phyloP scores from a whole-genome alignment of 345 rosid species.

The Syzygium grande region DNA sequence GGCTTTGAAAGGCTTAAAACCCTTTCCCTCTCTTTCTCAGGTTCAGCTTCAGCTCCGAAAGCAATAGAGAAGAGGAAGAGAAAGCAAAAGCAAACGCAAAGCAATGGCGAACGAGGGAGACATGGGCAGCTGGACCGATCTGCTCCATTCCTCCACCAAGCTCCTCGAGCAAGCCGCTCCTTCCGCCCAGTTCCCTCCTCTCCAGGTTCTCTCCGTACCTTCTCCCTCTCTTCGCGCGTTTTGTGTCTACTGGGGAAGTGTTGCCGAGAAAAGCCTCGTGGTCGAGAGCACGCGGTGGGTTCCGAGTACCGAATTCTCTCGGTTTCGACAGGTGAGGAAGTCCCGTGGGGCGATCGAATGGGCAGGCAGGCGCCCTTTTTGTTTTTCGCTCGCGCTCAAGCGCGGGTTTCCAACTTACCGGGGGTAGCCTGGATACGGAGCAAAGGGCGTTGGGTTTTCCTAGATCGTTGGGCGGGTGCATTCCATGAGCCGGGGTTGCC shows the following conservation, averaged over 20 bases:
- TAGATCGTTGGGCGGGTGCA: background rate
- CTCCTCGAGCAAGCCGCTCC: slow-evolving; percentile 98
- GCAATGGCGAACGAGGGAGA: slow-evolving; percentile 79
- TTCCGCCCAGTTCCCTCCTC: slow-evolving; percentile 97
- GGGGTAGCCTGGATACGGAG: background rate
- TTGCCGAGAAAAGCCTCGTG: background rate
- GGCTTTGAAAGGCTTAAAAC: background rate
- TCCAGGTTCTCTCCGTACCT: slow-evolving; percentile 55
- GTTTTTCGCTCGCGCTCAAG: background rate
- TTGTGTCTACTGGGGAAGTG: background rate
- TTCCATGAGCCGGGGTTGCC: background rate
- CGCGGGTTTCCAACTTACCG: background rate
- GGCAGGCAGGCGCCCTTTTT: background rate
- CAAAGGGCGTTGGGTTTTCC: background rate
- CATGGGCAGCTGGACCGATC: slow-evolving; percentile 86
- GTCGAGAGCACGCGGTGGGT: background rate
- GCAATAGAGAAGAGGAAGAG: background rate
- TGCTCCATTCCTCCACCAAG: slow-evolving; percentile 87
- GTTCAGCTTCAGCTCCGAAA: background rate
- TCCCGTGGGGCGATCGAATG: background rate
- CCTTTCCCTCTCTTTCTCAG: background rate
- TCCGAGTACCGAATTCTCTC: background rate
- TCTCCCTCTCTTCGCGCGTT: background rate
- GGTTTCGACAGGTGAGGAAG: background rate
- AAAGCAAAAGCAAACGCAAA: background rate